These are phyloP conservation scores for Pelagomonas calceolata DNA, from an alignment of 108 stramenopile genomes.

Conservation along the genomic window DNA sequence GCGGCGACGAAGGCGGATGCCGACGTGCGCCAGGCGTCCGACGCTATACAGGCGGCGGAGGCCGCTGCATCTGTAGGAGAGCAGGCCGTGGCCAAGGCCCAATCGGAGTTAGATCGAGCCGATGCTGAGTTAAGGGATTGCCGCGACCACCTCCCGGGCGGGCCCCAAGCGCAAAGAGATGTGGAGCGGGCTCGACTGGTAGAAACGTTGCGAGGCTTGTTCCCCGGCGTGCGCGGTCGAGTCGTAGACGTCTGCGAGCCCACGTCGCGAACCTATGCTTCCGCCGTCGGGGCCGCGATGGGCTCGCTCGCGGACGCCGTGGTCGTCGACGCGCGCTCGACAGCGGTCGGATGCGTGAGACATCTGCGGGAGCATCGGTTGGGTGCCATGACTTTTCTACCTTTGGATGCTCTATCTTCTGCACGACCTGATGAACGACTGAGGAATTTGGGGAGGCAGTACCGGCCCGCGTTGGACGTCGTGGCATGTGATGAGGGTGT, in stretches of 20 bases:
- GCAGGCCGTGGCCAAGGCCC: too few relatives aligned
- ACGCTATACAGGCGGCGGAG: too few relatives aligned
- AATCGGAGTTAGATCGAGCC: too few relatives aligned
- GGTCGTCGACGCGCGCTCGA: slow-evolving; percentile 83
- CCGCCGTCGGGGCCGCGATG: slow-evolving; percentile 90
- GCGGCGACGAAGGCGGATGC: not conserved
- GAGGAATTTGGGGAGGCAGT: slow-evolving; percentile 69
- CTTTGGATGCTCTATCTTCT: slow-evolving; percentile 72
- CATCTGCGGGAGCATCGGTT: slow-evolving; percentile 87
- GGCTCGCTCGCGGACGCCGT: slow-evolving; percentile 94
- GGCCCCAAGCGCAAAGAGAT: slow-evolving; percentile 3
- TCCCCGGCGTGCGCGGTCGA: slow-evolving; percentile 83
- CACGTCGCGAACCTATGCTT: slow-evolving; percentile 69
- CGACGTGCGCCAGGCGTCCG: too few relatives aligned
- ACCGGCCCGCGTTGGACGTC: slow-evolving; percentile 72
- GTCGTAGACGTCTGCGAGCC: slow-evolving; percentile 90
- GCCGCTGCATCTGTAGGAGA: too few relatives aligned
- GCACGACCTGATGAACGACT: slow-evolving; percentile 66
- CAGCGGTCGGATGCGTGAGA: slow-evolving; percentile 79
- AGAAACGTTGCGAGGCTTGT: slow-evolving; percentile 62
- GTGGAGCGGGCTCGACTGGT: slow-evolving; percentile 55
- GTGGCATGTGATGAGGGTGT: slow-evolving; percentile 63
- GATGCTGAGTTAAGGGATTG: too few relatives aligned
- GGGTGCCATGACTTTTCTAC: slow-evolving; percentile 86
- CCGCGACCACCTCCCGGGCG: too few relatives aligned